phyloP scores from a whole-genome alignment of 1,284 basidiomycete genomes.

The Rhizoctonia solani region DNA sequence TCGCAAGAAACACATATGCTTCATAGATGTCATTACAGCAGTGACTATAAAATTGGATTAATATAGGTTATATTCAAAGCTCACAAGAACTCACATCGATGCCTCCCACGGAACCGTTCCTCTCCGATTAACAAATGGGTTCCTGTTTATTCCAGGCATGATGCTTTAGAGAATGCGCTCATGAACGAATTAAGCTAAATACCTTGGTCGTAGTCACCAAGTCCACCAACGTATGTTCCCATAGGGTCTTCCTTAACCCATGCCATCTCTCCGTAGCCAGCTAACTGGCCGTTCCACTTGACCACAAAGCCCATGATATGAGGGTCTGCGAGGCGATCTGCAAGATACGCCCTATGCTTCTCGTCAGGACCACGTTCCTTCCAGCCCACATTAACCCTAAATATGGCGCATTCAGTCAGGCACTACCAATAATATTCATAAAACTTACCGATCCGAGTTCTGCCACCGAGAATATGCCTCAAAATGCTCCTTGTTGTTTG shows the following conservation, averaged over 20 bases:
- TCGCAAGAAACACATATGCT: constrained; percentile 55
- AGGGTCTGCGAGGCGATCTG: constrained; percentile 49
- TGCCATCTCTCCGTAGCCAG: constrained; percentile 58
- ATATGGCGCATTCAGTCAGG: background rate
- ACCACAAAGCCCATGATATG: constrained; percentile 54
- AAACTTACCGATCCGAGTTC: constrained; percentile 50
- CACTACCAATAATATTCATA: background rate
- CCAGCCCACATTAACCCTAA: constrained; percentile 54
- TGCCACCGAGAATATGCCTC: constrained; percentile 58
- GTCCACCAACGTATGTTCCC: constrained; percentile 31
- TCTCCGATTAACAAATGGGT: constrained; percentile 57
- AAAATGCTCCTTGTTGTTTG: constrained; percentile 50
- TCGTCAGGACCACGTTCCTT: constrained; percentile 55
- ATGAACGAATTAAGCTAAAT: background rate
- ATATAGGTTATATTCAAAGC: background rate
- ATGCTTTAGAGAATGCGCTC: background rate
- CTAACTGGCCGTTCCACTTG: constrained; percentile 58
- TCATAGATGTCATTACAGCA: constrained; percentile 44
- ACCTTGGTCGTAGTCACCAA: constrained; percentile 59
- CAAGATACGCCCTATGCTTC: constrained; percentile 55
- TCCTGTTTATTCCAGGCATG: background rate
- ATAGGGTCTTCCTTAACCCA: constrained; percentile 54
- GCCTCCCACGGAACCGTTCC: constrained; percentile 52
- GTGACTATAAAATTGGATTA: constrained; percentile 45
- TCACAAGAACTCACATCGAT: constrained; percentile 47